A percentile compares a stretch with the other conserved stretches of the same genome.
phyloP scores from a whole-genome alignment of 75 land plant genomes.

The Selaginella moellendorffii region DNA sequence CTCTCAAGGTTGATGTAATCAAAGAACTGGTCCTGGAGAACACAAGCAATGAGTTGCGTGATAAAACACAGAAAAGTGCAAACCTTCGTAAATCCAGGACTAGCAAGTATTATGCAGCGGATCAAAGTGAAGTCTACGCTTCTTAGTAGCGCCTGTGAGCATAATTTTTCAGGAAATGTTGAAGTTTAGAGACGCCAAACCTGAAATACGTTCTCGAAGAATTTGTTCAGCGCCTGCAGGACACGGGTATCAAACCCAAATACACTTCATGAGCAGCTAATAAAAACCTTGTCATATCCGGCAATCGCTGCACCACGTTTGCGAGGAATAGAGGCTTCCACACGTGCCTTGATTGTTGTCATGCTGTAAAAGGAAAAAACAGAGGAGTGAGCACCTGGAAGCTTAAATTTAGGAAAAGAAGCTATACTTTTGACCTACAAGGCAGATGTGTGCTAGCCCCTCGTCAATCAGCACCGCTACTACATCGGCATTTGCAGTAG shows the following conservation, averaged over 20 bases:
- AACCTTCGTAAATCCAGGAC: slow-evolving; percentile 96
- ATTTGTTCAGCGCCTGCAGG: slow-evolving; percentile 70
- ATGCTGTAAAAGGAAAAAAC: slow-evolving; percentile 24
- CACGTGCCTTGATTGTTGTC: slow-evolving; percentile 54
- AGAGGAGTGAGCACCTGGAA: slow-evolving; percentile 1
- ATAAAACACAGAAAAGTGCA: not conserved
- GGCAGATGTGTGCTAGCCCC: slow-evolving; percentile 73
- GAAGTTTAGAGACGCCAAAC: slow-evolving; percentile 15
- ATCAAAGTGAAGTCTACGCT: slow-evolving; percentile 72
- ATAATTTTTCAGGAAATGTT: too few relatives aligned
- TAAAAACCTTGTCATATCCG: slow-evolving; percentile 82
- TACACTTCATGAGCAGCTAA: slow-evolving; percentile 82
- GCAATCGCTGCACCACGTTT: slow-evolving; percentile 94
- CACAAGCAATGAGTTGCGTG: not conserved
- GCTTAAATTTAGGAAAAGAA: not conserved
- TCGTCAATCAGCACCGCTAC: slow-evolving; percentile 91
- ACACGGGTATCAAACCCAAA: too few relatives aligned
- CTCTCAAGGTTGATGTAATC: slow-evolving; percentile 64
- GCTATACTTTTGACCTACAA: slow-evolving; percentile 67
- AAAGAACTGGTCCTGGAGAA: slow-evolving; percentile 70
- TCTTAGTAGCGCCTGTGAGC: slow-evolving; percentile 59
- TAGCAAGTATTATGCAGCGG: slow-evolving; percentile 84
- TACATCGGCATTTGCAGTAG: slow-evolving; percentile 85
- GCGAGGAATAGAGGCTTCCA: slow-evolving; percentile 83
- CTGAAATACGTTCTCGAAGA: slow-evolving; percentile 88